phyloP scores from a whole-genome alignment of 1,139 yeast genomes.

The Suhomyces kunorum region DNA sequence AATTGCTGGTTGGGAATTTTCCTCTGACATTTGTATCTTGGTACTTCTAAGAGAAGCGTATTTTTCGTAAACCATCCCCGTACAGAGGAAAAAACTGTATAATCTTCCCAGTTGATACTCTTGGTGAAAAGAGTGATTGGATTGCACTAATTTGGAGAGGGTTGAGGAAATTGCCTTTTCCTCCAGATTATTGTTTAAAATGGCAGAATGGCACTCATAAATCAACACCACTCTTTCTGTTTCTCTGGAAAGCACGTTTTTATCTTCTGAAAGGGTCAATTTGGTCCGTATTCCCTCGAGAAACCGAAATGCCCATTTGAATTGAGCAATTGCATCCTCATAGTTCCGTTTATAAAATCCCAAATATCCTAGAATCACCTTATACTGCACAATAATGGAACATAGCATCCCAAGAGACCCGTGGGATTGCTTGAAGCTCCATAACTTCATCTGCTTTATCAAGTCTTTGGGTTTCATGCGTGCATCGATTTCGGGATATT shows the following conservation, averaged over 20 bases:
- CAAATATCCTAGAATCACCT: constrained; percentile 21
- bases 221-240: constrained; percentile 1
- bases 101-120: constrained; percentile 3
- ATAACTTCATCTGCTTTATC: constrained; percentile 16
- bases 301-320: constrained; percentile 26
- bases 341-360: constrained; percentile 14
- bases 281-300: constrained; percentile 7
- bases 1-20: constrained; percentile 5
- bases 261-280: background rate
- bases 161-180: background rate
- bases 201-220: constrained; percentile 3
- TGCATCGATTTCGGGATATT: constrained; percentile 21
- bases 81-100: constrained; percentile 20
- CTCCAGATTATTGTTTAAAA: background rate
- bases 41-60: constrained; percentile 16
- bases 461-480: constrained; percentile 16
- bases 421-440: constrained; percentile 11
- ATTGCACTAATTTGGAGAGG: background rate
- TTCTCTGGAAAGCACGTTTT: background rate
- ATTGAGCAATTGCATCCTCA: constrained; percentile 15
- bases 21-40: constrained; percentile 6
- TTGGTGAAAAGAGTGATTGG: background rate
- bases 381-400: constrained; percentile 18
- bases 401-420: constrained; percentile 6
- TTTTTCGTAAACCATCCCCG: constrained; percentile 25